Evolutionary conservation across 371 early-diverging fungal genomes (phyloP).

Genomic region (Amoeboaphelidium protococcarum): DNA sequence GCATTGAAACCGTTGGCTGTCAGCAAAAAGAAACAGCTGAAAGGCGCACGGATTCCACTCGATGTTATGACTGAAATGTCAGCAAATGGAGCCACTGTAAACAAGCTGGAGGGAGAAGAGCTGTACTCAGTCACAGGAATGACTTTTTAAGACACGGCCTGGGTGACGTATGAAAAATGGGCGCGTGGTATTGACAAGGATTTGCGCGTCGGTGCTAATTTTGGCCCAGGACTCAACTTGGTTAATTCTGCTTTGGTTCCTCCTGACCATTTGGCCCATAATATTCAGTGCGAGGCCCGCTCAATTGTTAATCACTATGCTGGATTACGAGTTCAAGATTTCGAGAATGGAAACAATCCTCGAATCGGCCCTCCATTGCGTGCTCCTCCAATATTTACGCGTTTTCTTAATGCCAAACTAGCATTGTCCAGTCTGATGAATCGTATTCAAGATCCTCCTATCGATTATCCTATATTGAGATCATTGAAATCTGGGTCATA

Average conservation of each 20-base stretch:
- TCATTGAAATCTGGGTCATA: background rate
- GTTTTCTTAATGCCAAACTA: background rate
- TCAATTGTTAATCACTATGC: background rate
- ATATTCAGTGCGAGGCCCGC: background rate
- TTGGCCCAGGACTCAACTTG: background rate
- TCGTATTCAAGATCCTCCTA: background rate
- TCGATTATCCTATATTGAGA: background rate
- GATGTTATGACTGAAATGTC: background rate
- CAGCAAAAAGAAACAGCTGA: background rate
- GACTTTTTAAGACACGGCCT: background rate
- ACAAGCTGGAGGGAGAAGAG: background rate
- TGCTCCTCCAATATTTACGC: background rate
- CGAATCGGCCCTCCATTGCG: background rate
- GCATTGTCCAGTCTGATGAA: background rate
- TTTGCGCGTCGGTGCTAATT: background rate
- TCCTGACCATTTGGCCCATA: background rate
- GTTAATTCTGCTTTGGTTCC: background rate
- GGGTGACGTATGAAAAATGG: background rate
- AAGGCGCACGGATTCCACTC: background rate
- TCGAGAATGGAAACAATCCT: background rate
- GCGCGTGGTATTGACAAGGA: background rate
- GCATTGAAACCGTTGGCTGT: background rate
- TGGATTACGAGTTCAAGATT: background rate
- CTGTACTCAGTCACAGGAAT: background rate
- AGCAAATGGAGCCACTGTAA: background rate